Base-by-base conservation (phyloP, 176 grass and related monocot genomes). In the Saccharum officinarum region DNA sequence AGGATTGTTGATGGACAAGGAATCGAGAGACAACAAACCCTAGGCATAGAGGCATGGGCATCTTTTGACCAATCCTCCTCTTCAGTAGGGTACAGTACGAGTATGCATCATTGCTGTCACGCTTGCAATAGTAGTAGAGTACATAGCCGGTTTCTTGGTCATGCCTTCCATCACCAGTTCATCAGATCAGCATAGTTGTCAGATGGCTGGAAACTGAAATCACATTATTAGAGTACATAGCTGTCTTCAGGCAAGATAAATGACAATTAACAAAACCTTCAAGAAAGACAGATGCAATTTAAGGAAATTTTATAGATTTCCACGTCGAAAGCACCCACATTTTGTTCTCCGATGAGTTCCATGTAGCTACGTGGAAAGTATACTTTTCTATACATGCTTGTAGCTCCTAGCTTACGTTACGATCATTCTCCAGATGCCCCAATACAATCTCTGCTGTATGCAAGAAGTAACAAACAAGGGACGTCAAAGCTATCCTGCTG, bases 401-500 rank as follows among this genome's bases (percentile, higher is more conserved):
- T 80, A 40, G 63, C 75, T 67, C 47, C 68, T 46, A 66, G n/a
- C 60, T 68, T 71, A 66, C 37, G 61, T 68, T 82, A 22, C 20
- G 39, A 61, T 30, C 67, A 31, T 59, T 60, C 3, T 42, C 41
- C 41, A 61, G 14, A 34, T 68, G 36, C 80, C 67, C 10, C 38
- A 10, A 11, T 40, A 90, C 75, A 87, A 39, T 14, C 30, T 70
- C 26, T 78, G 50, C 10, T 73, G 79, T 61, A 73, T 79, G 81
- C 60, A 83, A 45, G 17, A 76, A 75, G 64, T 38, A 76, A 37
- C 20, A 69, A 6, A 37, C 7, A 79, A 73, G 78, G 41, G 41
- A 62, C 78, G 30, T 40, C 79, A 75, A 87, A 22, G 34, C 85
- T 91, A 91, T 73, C 75, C 81, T 84, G 61, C 39, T 52, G 72